Evolutionary conservation across 768 basidiomycete genomes (phyloP).

Genomic region (Boletus pseudo-olivaceus): DNA sequence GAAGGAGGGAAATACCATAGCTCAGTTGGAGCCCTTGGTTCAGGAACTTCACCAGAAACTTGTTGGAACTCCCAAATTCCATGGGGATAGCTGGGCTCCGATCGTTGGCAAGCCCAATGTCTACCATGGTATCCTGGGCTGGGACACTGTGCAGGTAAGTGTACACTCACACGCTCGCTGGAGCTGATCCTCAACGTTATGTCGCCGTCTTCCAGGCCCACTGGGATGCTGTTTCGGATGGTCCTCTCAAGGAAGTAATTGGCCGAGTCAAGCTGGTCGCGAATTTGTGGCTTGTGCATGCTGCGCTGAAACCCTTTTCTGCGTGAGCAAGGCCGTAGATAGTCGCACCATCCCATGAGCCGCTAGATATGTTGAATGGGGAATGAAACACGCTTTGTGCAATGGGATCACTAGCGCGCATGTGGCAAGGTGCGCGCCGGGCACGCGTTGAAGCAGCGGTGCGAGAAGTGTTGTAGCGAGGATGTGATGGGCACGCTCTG

Average conservation of each 20-base stretch:
- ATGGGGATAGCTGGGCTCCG: conserved; percentile 31
- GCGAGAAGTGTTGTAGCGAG: not conserved
- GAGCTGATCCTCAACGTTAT: not conserved
- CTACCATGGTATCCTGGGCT: conserved; percentile 34
- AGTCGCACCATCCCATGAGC: not conserved
- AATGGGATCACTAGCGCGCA: not conserved
- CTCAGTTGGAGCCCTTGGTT: conserved; percentile 21
- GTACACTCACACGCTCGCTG: not conserved
- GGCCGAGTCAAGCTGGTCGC: conserved; percentile 27
- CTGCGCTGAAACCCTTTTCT: conserved; percentile 15
- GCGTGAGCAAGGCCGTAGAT: not conserved
- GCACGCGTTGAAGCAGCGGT: conserved; percentile 9
- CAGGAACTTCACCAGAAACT: conserved; percentile 20
- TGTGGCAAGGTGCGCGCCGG: conserved; percentile 7
- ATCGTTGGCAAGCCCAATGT: conserved; percentile 16
- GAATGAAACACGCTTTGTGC: conserved; percentile 7
- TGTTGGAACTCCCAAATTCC: conserved; percentile 18
- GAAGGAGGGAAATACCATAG: conserved; percentile 21
- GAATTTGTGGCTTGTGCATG: conserved; percentile 32
- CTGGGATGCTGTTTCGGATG: conserved; percentile 29
- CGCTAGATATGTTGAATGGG: not conserved
- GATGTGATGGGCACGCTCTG: conserved; percentile 22
- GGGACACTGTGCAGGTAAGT: conserved; percentile 35
- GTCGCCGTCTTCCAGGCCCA: conserved; percentile 29
- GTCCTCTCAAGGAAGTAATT: conserved; percentile 27